These are phyloP conservation scores for Xerocomellus chrysenteron DNA, from an alignment of 768 basidiomycete species.

Conservation along the genomic window DNA sequence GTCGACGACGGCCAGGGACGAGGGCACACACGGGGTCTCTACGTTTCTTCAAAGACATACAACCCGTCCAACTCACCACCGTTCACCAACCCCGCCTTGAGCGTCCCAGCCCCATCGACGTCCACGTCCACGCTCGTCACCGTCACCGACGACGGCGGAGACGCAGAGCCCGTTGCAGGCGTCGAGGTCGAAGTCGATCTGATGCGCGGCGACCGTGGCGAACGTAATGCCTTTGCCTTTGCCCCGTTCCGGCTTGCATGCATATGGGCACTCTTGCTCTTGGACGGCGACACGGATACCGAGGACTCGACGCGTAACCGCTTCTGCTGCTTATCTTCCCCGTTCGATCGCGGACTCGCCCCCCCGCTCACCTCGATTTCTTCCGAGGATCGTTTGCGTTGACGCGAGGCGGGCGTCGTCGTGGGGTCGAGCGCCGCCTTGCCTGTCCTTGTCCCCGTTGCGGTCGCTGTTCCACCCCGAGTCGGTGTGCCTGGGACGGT, in stretches of 20 bases:
- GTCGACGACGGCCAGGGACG: background rate
- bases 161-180: slow-evolving; percentile 8
- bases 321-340: slow-evolving; percentile 27
- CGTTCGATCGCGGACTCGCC: slow-evolving; percentile 7
- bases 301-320: slow-evolving; percentile 29
- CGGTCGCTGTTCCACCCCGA: background rate
- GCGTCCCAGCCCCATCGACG: slow-evolving; percentile 12
- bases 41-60: slow-evolving; percentile 31
- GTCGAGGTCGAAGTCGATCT: slow-evolving; percentile 6
- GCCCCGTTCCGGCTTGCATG: background rate
- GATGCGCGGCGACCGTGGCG: slow-evolving; percentile 10
- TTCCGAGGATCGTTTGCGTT: slow-evolving; percentile 51
- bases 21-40: background rate
- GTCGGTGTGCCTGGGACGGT: background rate
- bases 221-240: background rate
- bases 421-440: slow-evolving; percentile 2
- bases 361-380: slow-evolving; percentile 37
- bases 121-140: slow-evolving; percentile 19
- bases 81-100: slow-evolving; percentile 30
- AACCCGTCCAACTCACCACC: slow-evolving; percentile 33
- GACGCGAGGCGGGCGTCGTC: slow-evolving; percentile 19
- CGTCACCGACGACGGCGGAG: slow-evolving; percentile 25
- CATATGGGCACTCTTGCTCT: background rate
- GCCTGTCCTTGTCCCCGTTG: too few relatives aligned
- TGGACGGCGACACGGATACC: slow-evolving; percentile 2